Base-by-base conservation (phyloP, 1,284 basidiomycete genomes). In the Erythrobasidium hasegawianum region DNA sequence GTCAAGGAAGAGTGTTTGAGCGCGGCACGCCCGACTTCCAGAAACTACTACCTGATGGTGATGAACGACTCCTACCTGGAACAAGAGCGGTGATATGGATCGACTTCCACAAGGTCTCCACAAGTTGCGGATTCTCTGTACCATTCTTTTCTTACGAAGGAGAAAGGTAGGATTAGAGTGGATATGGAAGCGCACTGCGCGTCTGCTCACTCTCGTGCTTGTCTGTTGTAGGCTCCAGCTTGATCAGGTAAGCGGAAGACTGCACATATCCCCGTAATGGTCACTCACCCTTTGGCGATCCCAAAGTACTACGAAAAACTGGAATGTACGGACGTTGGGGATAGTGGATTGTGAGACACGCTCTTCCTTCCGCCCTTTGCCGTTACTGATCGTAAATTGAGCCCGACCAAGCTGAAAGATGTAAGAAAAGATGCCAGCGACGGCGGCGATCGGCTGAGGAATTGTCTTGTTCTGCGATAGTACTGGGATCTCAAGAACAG, bases 31-130 rank as follows among this genome's bases (percentile, higher is more conserved):
- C 56, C 8, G 64, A 68, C 2, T 72, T 70, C 43, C 20, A 69
- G 22, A 18, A 26, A 3, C 53, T 70, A n/a, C 43, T 64, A 18
- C 58, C 66, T 10, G 55, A 47, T 11, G 60, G 41, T n/a, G 68
- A 62, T 49, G 61, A 67, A 27, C 53, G 53, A 52, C 69, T 53
- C 22, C 45, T 71, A 2, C 69, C 71, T 1, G 72, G 71, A 3
- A 57, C 69, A 2, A 43, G 72, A 16, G 56, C 64, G 8, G 58
- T 72, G 57, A 68, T 72, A 18, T 70, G 70, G 71, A 43, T 72
- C 14, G 71, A 72, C 47, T 53, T 72, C 1, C 64, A 70, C n/a
- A 66, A 70, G 26, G 71, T 72, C 38, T 69, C 71, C 2, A 68
- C 71, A 1, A 62, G 57, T 22, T 72, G 72, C 59, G 72, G 72